These are phyloP conservation scores for Passalora sequoiae DNA, from an alignment of 2,329 filamentous ascomycete species.

Conservation along the genomic window DNA sequence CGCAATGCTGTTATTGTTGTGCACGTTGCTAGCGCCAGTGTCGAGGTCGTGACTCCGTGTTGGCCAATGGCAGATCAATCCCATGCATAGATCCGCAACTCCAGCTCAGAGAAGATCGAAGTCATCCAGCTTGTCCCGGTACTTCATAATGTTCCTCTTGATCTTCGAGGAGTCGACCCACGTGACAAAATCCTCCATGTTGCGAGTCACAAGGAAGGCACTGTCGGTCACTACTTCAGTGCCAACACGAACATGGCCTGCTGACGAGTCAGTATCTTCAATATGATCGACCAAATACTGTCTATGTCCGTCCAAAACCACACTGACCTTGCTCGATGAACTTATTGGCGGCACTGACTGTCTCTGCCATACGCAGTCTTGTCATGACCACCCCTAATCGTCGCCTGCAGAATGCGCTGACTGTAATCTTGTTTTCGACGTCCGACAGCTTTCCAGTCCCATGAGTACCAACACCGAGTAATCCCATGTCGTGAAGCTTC, in stretches of 20 bases:
- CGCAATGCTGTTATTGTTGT: too few species aligned
- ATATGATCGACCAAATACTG: too few species aligned
- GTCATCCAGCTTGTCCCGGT: conserved; percentile 90
- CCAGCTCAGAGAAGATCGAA: conserved; percentile 74
- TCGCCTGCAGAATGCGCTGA: conserved; percentile 79
- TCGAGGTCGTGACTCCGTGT: too few species aligned
- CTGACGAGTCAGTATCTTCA: not conserved
- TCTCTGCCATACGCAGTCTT: conserved; percentile 84
- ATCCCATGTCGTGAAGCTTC: conserved; percentile 89
- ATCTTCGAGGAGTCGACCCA: conserved; percentile 97
- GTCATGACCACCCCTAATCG: conserved; percentile 88
- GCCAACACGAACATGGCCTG: conserved; percentile 65
- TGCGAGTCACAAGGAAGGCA: conserved; percentile 80
- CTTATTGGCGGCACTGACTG: conserved; percentile 69
- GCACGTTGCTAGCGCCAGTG: too few species aligned
- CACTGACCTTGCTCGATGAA: conserved; percentile 72
- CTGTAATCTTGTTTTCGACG: conserved; percentile 83
- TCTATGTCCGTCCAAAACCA: conserved; percentile 32
- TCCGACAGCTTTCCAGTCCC: conserved; percentile 57
- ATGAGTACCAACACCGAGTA: conserved; percentile 64
- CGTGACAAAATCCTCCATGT: conserved; percentile 92
- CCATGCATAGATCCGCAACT: too few species aligned
- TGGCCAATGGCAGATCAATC: too few species aligned
- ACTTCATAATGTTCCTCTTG: conserved; percentile 91
- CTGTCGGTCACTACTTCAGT: conserved; percentile 86